Evolutionary conservation across 1,284 basidiomycete genomes (phyloP).

Genomic region (Ustilago curta): DNA sequence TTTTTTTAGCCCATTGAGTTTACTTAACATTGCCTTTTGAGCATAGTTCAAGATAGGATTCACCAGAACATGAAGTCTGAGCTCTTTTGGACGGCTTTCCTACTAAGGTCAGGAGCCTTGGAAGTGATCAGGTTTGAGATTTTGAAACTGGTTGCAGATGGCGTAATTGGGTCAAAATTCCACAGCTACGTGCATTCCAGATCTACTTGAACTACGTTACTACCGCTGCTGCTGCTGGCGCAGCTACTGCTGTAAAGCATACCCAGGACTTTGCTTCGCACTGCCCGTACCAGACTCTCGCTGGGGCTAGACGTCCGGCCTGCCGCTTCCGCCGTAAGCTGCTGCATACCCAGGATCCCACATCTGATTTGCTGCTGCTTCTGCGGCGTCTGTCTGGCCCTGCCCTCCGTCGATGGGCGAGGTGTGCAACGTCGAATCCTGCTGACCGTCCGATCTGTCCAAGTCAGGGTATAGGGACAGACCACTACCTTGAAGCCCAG

Average conservation of each 20-base stretch:
- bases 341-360: slow-evolving; percentile 18
- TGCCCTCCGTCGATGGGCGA: slow-evolving; percentile 5
- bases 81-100: not conserved
- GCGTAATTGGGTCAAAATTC: not conserved
- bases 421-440: not conserved
- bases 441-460: slow-evolving; percentile 13
- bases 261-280: slow-evolving; percentile 13
- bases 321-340: not conserved
- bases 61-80: not conserved
- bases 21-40: too few relatives aligned
- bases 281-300: slow-evolving; percentile 14
- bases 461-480: slow-evolving; percentile 36
- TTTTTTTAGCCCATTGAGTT: too few relatives aligned
- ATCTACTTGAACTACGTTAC: slow-evolving; percentile 1
- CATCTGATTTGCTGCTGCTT: slow-evolving; percentile 25
- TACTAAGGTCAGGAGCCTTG: not conserved
- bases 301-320: slow-evolving; percentile 23
- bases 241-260: not conserved
- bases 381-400: slow-evolving; percentile 9
- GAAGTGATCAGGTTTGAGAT: not conserved
- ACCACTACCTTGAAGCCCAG: slow-evolving; percentile 21
- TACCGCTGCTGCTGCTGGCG: not conserved
- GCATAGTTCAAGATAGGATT: not conserved
- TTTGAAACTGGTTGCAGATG: not conserved
- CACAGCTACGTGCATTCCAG: not conserved